Percentiles rank a stretch among this genome's conserved stretches.
These are phyloP conservation scores for Brassica balearica DNA, from an alignment of 441 rosid species.

Conservation along the genomic window DNA sequence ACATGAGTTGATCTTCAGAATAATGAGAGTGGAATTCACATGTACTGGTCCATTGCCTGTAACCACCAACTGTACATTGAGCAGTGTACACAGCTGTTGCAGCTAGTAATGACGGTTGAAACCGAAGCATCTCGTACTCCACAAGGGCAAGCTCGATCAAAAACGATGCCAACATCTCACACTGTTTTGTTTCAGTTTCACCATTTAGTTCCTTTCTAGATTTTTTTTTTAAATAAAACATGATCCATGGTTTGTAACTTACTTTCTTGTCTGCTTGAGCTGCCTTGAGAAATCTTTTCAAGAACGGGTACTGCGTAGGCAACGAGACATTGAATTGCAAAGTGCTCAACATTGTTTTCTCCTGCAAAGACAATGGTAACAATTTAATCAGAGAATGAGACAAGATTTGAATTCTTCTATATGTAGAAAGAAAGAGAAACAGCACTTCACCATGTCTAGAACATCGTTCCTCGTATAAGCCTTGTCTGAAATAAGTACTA, in stretches of 20 bases:
- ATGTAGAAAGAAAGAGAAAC: background rate
- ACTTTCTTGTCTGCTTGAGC: constrained; percentile 89
- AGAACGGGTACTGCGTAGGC: constrained; percentile 88
- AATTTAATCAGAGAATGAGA: constrained; percentile 4
- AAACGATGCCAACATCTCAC: constrained; percentile 79
- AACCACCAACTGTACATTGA: constrained; percentile 66
- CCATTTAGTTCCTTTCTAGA: constrained; percentile 8
- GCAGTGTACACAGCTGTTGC: constrained; percentile 88
- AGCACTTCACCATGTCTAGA: constrained; percentile 69
- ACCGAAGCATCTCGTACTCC: constrained; percentile 81
- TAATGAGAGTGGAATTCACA: constrained; percentile 68
- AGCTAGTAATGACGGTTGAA: constrained; percentile 73
- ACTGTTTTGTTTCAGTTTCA: constrained; percentile 50
- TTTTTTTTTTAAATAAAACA: background rate
- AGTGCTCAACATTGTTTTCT: constrained; percentile 73
- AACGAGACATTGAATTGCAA: constrained; percentile 82
- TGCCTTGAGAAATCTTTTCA: constrained; percentile 87
- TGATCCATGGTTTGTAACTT: background rate
- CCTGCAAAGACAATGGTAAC: constrained; percentile 55
- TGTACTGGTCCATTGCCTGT: constrained; percentile 75
- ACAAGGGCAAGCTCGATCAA: constrained; percentile 83
- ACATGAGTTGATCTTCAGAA: constrained; percentile 77
- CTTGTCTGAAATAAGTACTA: constrained; percentile 86
- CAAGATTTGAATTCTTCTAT: background rate
- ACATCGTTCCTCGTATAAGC: constrained; percentile 83